These are phyloP conservation scores for Globisporangium canariense DNA, from an alignment of 352 stramenopile genomes.

Conservation along the genomic window DNA sequence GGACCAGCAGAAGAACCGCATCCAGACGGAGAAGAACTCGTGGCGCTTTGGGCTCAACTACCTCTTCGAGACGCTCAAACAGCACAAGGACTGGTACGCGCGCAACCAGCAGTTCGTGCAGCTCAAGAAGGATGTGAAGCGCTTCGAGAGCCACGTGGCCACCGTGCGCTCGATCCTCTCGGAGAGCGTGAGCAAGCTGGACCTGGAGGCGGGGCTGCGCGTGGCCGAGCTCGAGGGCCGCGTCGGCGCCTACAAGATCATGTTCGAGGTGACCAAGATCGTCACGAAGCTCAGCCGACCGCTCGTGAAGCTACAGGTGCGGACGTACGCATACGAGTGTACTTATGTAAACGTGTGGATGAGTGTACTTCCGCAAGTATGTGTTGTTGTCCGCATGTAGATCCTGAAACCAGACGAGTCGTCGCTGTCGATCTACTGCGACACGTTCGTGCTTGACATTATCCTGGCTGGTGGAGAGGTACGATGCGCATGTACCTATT, in stretches of 20 bases:
- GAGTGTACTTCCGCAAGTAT: background rate
- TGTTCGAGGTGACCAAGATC: constrained; percentile 89
- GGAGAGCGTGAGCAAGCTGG: constrained; percentile 80
- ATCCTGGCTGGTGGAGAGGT: constrained; percentile 67
- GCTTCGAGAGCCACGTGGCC: constrained; percentile 71
- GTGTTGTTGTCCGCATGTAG: constrained; percentile 21
- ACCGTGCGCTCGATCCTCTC: constrained; percentile 68
- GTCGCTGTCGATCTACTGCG: constrained; percentile 84
- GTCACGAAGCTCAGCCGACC: constrained; percentile 79
- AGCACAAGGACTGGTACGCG: constrained; percentile 87
- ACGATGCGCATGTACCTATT: background rate
- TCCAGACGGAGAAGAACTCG: constrained; percentile 83
- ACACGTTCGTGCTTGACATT: constrained; percentile 88
- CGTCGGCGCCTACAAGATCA: constrained; percentile 84
- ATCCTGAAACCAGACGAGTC: constrained; percentile 85
- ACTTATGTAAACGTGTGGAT: background rate
- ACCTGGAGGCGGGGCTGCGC: constrained; percentile 77
- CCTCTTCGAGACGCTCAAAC: constrained; percentile 86
- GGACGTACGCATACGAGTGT: background rate
- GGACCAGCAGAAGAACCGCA: constrained; percentile 62
- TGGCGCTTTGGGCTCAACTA: constrained; percentile 89
- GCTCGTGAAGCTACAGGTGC: constrained; percentile 70
- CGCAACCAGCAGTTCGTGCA: constrained; percentile 89
- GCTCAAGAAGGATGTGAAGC: constrained; percentile 78
- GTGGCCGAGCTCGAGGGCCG: constrained; percentile 81